Base-by-base conservation (phyloP, 495 filamentous ascomycete genomes). In the Podospora didyma region DNA sequence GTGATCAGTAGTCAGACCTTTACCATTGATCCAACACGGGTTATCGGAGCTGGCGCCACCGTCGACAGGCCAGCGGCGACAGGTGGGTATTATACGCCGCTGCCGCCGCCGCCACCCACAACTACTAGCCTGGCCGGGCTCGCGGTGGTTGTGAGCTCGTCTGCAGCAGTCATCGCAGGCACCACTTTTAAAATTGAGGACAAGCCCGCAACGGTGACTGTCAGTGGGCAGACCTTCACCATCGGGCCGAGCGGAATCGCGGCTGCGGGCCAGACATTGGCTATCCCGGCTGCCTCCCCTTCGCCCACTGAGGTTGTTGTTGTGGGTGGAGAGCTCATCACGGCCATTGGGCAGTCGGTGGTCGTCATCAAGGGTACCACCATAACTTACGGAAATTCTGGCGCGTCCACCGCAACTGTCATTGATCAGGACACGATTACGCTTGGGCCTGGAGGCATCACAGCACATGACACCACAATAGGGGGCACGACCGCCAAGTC, bases 401-500 rank as follows among this genome's bases (percentile, higher is more conserved):
- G 58, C 42, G 53, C 41, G n/a, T 51, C 54, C 0, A 48, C 19
- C 23, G 75, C 71, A 2, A 71, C 65, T 2, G 54, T 74, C 10
- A 52, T 78, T 21, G 73, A 74, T 58, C 73, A 71, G 28, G 73
- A 79, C 34, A 75, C 68, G 2, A 49, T 82, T 19, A 67, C 74
- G 1, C 68, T 83, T 45, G 79, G 75, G 1, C 74, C 79, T 12
- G 66, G 60, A 0, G 78, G 82, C 31, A 62, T 83, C 20, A 64
- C 66, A 5, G 59, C 71, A 7, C 68, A 69, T 44, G 64, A 64
- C 4, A 69, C 72, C n/a, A 78, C 73, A 1, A 54, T 80, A 0
- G 76, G 75, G 21, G 78, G 77, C 0, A 22, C 56, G 10, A 46
- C 50, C 2, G 72, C 70, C 7, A 57, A 68, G 23, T 49, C 68